Evolutionary conservation across 768 basidiomycete species (phyloP).

Genomic region (Zangia roseola): DNA sequence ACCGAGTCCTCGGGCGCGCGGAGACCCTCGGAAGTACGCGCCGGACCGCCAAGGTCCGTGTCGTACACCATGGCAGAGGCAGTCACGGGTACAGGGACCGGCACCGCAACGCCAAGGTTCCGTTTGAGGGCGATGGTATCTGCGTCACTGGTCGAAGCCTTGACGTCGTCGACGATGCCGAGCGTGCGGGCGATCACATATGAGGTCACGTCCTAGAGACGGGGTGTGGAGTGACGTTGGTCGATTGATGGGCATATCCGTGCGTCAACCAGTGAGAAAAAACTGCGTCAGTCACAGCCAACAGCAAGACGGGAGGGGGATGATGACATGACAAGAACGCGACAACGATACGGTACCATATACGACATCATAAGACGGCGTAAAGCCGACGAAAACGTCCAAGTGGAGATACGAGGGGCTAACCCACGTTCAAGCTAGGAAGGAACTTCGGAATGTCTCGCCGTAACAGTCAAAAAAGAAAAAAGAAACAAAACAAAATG

Average conservation of each 20-base stretch:
- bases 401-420: no score
- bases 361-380: neutral
- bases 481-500: neutral
- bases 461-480: slow-evolving; percentile 9
- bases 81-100: neutral
- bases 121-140: neutral
- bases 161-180: slow-evolving; percentile 71
- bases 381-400: no score
- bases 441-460: slow-evolving; percentile 11
- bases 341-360: slow-evolving; percentile 5
- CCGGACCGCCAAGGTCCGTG: neutral
- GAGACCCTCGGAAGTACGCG: slow-evolving; percentile 9
- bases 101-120: neutral
- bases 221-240: neutral
- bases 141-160: slow-evolving; percentile 66
- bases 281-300: slow-evolving; percentile 6
- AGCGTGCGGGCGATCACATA: slow-evolving; percentile 83
- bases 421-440: neutral
- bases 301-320: neutral
- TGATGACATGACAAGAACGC: neutral
- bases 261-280: neutral
- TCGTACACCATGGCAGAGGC: neutral
- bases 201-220: slow-evolving; percentile 67
- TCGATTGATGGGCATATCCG: neutral
- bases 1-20: slow-evolving; percentile 13